phyloP scores from a whole-genome alignment of 2,329 filamentous ascomycete species.

The Hirsutella minnesotensis region DNA sequence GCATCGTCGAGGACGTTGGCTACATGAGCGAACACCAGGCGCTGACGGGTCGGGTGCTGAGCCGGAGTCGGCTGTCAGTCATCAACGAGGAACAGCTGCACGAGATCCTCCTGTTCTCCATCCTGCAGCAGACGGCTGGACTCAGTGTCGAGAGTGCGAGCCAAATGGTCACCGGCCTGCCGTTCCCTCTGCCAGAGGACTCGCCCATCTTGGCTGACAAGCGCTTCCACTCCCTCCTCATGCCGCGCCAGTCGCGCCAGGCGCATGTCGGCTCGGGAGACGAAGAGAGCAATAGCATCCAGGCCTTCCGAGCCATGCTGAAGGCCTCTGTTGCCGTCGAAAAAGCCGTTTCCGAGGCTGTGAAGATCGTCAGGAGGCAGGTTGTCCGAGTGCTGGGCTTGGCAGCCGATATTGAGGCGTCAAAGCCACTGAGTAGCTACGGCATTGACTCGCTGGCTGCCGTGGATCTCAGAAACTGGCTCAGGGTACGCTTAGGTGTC shows the following conservation, averaged over 20 bases:
- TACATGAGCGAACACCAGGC: not conserved
- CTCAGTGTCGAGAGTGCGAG: not conserved
- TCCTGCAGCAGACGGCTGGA: not conserved
- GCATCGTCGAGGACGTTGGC: conserved; percentile 9
- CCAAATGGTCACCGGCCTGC: not conserved
- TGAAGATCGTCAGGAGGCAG: not conserved
- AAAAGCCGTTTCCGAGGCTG: not conserved
- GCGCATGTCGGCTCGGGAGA: too few species aligned
- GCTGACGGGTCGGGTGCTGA: not conserved
- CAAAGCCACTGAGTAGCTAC: not conserved
- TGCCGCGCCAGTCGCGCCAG: not conserved
- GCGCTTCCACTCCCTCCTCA: not conserved
- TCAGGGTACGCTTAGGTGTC: not conserved
- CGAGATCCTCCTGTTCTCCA: not conserved
- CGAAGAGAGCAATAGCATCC: too few species aligned
- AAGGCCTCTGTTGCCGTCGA: too few species aligned
- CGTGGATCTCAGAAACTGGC: not conserved
- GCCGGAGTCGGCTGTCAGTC: not conserved
- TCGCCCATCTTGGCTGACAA: not conserved
- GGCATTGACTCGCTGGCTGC: not conserved
- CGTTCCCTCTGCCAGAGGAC: not conserved
- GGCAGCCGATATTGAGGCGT: not conserved
- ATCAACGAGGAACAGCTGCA: not conserved
- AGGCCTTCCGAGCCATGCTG: too few species aligned
- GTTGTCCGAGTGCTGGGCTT: not conserved